Evolutionary conservation across 352 stramenopile genomes (phyloP), one percentile per base, ranked within the genome.

Genomic region (Thalassiosira livingstoniorum): DNA sequence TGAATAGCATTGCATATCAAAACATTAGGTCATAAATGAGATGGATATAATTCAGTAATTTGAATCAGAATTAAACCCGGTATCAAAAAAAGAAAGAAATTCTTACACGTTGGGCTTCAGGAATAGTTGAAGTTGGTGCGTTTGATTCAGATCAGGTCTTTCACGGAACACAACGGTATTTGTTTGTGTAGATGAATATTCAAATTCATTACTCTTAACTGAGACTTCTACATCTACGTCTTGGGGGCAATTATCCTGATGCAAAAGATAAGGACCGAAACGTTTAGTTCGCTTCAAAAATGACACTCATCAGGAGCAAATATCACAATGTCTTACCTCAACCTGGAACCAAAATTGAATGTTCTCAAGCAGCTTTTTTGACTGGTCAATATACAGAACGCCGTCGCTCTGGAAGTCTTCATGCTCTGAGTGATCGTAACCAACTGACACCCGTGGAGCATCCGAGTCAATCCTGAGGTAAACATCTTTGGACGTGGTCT

Each of bases 201-300:
- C 23, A 27, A 53, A 67, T 51, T 67, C 60, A 51, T 67, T 67
- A 51, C 60, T 51, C 11, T 21, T 10, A 15, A 67, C 34, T 51
- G 32, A 32, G 2, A 67, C 18, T 29, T 67, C 23, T 3, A 67
- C 60, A 45, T 67, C 5, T 51, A 27, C 15, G 10, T 53, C 29
- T 29, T 67, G 60, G 21, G 3, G 4, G 29, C 60, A 67, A 27
- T 67, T 51, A 35, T 67, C 60, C 60, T 67, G 60, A 25, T 25
- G 39, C 10, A 65, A 10, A 32, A 65, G 29, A 39, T 25, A 39
- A 39, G 27, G 5, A 21, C 25, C n/a, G n/a, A n/a, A n/a, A n/a
- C n/a, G n/a, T n/a, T n/a, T n/a, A n/a, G n/a, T n/a, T n/a, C n/a
- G n/a, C n/a, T n/a, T n/a, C n/a, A n/a, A n/a, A n/a, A n/a, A n/a